phyloP scores from a whole-genome alignment of 352 stramenopile genomes.

The Phytophthora sojae region DNA sequence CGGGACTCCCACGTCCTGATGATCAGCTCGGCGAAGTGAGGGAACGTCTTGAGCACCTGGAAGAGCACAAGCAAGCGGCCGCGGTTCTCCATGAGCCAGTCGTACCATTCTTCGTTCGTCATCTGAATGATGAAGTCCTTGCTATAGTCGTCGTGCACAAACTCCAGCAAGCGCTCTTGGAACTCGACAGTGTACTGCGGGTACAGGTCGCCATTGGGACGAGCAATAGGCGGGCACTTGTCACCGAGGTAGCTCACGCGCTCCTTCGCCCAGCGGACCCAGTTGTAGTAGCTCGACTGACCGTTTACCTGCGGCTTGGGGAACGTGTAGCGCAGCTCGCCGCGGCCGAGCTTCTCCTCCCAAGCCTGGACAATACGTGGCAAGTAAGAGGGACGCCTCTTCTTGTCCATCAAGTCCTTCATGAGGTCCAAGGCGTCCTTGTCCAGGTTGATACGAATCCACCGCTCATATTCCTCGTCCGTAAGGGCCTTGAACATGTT shows the following conservation, averaged over 20 bases:
- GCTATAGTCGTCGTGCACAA: slow-evolving; percentile 74
- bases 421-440: slow-evolving; percentile 64
- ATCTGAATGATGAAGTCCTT: slow-evolving; percentile 53
- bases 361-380: slow-evolving; percentile 60
- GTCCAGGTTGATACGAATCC: slow-evolving; percentile 69
- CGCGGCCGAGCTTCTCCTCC: slow-evolving; percentile 62
- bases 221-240: slow-evolving; percentile 53
- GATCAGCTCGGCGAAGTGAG: slow-evolving; percentile 58
- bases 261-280: slow-evolving; percentile 85
- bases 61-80: slow-evolving; percentile 69
- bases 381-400: slow-evolving; percentile 63
- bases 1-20: slow-evolving; percentile 75
- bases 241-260: slow-evolving; percentile 66
- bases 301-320: slow-evolving; percentile 62
- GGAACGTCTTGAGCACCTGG: slow-evolving; percentile 64
- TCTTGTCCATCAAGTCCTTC: slow-evolving; percentile 31
- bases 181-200: slow-evolving; percentile 81
- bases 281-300: slow-evolving; percentile 77
- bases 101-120: slow-evolving; percentile 72
- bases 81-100: slow-evolving; percentile 71
- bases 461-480: slow-evolving; percentile 64
- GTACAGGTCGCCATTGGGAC: slow-evolving; percentile 58
- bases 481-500: slow-evolving; percentile 70
- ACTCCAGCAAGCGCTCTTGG: slow-evolving; percentile 57
- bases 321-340: slow-evolving; percentile 72